A percentile compares a stretch with the other conserved stretches of the same genome.
These are phyloP conservation scores for Chytriomyces hyalinus DNA, from an alignment of 192 early-diverging fungal species.

Conservation along the genomic window DNA sequence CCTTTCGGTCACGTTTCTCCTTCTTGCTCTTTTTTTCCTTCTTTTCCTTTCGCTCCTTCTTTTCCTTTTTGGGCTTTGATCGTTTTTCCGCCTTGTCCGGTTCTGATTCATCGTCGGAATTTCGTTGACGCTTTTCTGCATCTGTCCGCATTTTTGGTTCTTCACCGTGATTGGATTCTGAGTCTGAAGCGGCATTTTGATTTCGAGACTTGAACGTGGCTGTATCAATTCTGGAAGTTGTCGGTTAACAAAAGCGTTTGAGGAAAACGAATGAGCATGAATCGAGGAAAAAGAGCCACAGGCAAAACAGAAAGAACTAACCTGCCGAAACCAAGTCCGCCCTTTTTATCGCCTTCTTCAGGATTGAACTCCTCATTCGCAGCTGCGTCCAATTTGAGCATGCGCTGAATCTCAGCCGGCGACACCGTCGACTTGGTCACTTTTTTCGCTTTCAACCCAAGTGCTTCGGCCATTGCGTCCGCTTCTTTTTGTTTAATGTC, in stretches of 20 bases:
- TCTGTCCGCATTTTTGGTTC: conserved; percentile 7
- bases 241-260: background rate
- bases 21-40: conserved; percentile 44
- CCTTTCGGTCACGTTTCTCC: conserved; percentile 38
- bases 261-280: background rate
- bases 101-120: conserved; percentile 20
- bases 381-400: conserved; percentile 40
- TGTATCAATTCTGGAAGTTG: conserved; percentile 19
- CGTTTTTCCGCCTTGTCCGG: conserved; percentile 18
- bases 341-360: conserved; percentile 19
- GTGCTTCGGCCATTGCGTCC: conserved; percentile 51
- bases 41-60: conserved; percentile 41
- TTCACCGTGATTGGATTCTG: background rate
- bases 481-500: conserved; percentile 42
- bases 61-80: background rate
- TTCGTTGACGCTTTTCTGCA: too few relatives aligned
- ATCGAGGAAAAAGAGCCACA: background rate
- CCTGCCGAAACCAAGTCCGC: conserved; percentile 51
- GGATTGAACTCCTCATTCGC: conserved; percentile 11
- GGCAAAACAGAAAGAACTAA: conserved; percentile 3
- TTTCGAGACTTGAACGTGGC: conserved; percentile 15
- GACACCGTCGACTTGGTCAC: conserved; percentile 23
- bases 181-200: background rate
- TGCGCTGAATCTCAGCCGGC: conserved; percentile 38
- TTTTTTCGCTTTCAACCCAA: conserved; percentile 36